Percentiles rank a stretch among this genome's conserved stretches.
phyloP scores from a whole-genome alignment of 1,284 basidiomycete genomes.

The Chiua sp. region DNA sequence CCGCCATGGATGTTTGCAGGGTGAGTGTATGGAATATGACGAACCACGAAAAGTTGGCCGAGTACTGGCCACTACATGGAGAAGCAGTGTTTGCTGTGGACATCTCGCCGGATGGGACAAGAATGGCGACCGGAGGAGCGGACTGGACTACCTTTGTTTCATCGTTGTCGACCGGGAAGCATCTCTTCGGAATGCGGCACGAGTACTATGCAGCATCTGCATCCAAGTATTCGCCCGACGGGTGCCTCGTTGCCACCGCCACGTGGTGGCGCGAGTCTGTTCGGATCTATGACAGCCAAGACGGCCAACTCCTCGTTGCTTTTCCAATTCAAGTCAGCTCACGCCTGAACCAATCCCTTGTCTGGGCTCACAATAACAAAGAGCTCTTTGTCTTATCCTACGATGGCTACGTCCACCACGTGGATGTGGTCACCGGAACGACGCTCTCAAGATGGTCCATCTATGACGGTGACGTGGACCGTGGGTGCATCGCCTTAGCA shows the following conservation, averaged over 20 bases:
- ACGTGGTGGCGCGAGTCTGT: background rate
- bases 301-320: background rate
- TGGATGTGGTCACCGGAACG: background rate
- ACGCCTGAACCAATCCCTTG: background rate
- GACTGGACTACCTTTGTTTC: conserved; percentile 24
- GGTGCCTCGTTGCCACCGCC: background rate
- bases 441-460: background rate
- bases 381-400: background rate
- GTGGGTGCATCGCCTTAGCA: background rate
- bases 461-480: background rate
- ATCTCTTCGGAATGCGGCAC: background rate
- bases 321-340: background rate
- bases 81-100: background rate
- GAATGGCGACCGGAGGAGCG: background rate
- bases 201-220: background rate
- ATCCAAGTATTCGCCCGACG: background rate
- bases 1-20: background rate
- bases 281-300: background rate
- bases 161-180: background rate
- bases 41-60: background rate
- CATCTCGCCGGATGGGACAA: background rate
- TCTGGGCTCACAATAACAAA: background rate
- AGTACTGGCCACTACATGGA: background rate
- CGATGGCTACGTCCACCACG: background rate
- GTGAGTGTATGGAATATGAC: background rate